Evolutionary conservation across 805 yeast species (phyloP), one percentile per base, ranked within the genome.

Genomic region (Yarrowia phangngaensis): DNA sequence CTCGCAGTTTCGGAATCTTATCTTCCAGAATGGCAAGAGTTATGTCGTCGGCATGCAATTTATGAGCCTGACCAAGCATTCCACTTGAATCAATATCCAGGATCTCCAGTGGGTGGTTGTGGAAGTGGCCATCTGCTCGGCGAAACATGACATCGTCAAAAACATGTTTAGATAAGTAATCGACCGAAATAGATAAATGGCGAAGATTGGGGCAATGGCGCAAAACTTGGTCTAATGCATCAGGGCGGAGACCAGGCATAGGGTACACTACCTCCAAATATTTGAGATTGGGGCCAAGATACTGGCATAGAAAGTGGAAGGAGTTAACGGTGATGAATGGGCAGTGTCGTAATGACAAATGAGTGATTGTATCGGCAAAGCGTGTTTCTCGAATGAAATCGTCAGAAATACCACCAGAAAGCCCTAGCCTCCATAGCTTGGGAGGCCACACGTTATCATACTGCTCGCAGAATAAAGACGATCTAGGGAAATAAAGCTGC

Each of bases 401-500:
- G 58, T 88, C 84, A 1, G 95, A 77, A 3, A 90, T 79, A 3
- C 97, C 96, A 2, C 98, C 98, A 34, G 95, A 80, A 2, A 90
- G 69, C 46, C 90, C 78, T 32, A 90, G 67, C 58, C 78, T 79
- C 61, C 80, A 72, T 38, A 90, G 65, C 50, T 75, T 78, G 7
- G 80, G 76, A 1, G 98, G 97, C 98, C 98, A 90, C 20, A 72
- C 67, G 35, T 70, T 65, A 31, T 72, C 74, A 52, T 72, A 64
- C 30, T 62, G 61, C 50, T 56, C 65, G 61, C 95, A 83, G 20
- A 76, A 72, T 8, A 89, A 76, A 0, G 96, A 86, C 1, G 95
- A 82, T 55, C 97, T 70, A 1, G 98, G 97, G 57, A 90, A 89
- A 14, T 89, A 80, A 34, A 92, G 67, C 50, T 81, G 83, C 24